Evolutionary conservation across 208 protist species (phyloP).

Genomic region (Trypanosoma mega): DNA sequence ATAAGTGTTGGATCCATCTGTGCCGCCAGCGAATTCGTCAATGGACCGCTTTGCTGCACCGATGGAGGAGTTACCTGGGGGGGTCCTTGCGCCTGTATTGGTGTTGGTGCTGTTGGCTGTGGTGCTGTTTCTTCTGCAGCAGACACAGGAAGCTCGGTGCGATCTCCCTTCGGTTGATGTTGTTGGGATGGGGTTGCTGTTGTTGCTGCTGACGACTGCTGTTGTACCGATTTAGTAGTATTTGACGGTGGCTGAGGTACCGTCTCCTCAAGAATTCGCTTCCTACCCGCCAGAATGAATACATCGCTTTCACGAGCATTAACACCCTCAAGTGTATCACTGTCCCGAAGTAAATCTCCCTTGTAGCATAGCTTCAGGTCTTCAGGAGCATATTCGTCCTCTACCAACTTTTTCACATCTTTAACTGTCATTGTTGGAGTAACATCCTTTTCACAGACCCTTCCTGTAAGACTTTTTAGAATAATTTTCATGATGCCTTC

Average conservation of each 20-base stretch:
- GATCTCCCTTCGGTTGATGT: too few relatives aligned
- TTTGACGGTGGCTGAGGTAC: constrained; percentile 7
- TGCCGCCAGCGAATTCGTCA: background rate
- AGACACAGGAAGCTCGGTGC: background rate
- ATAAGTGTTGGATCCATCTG: constrained; percentile 54
- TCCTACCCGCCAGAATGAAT: constrained; percentile 73
- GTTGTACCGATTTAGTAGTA: constrained; percentile 4
- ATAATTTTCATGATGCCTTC: constrained; percentile 79
- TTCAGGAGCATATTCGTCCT: constrained; percentile 67
- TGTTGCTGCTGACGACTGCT: constrained; percentile 11
- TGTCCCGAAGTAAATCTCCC: constrained; percentile 57
- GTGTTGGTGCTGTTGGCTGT: too few relatives aligned
- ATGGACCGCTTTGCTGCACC: too few relatives aligned
- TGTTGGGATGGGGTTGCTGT: background rate
- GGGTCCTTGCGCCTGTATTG: background rate
- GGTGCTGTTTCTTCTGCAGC: background rate
- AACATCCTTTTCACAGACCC: constrained; percentile 54
- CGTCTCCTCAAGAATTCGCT: constrained; percentile 56
- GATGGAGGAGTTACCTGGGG: background rate
- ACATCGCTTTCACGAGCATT: constrained; percentile 50
- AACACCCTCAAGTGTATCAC: constrained; percentile 50
- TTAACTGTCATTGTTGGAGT: constrained; percentile 44
- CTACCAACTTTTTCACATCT: constrained; percentile 62
- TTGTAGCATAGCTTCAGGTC: constrained; percentile 77
- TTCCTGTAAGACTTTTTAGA: constrained; percentile 64